Conservation (phyloP, 2,329 filamentous ascomycete species). For the Fusarium austroafricanum region DNA sequence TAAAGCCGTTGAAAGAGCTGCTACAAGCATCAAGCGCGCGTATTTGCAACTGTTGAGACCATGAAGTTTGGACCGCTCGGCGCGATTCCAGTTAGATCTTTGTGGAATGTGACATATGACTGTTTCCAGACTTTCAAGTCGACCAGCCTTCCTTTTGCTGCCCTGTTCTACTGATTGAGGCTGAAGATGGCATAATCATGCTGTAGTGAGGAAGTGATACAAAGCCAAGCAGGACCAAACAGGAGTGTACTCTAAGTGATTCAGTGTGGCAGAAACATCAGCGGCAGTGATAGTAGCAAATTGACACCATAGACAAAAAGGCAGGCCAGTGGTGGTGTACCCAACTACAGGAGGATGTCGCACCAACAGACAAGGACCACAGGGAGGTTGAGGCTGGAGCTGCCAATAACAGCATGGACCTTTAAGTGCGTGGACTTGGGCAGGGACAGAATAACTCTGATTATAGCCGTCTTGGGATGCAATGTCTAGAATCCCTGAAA, state of each 20-base stretch:
- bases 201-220: slow-evolving; percentile 35
- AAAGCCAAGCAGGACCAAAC: slow-evolving; percentile 13
- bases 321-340: slow-evolving; percentile 34
- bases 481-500: slow-evolving; percentile 13
- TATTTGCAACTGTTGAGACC: slow-evolving; percentile 27
- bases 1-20: slow-evolving; percentile 35
- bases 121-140: slow-evolving; percentile 52
- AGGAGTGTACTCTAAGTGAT: slow-evolving; percentile 17
- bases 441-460: slow-evolving; percentile 1
- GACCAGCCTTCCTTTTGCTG: slow-evolving; percentile 28
- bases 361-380: slow-evolving; percentile 18
- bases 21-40: slow-evolving; percentile 32
- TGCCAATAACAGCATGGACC: slow-evolving; percentile 21
- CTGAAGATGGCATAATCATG: slow-evolving; percentile 27
- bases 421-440: not conserved
- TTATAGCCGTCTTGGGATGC: slow-evolving; percentile 7
- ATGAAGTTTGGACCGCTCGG: slow-evolving; percentile 34
- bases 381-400: slow-evolving; percentile 28
- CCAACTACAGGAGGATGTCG: slow-evolving; percentile 31
- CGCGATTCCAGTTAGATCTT: slow-evolving; percentile 58
- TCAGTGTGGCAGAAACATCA: slow-evolving; percentile 12
- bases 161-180: slow-evolving; percentile 19
- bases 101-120: slow-evolving; percentile 60
- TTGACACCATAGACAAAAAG: slow-evolving; percentile 18
- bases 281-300: slow-evolving; percentile 18